phyloP scores from a whole-genome alignment of 176 grass and related monocot genomes.

The Rhynchospora breviuscula region DNA sequence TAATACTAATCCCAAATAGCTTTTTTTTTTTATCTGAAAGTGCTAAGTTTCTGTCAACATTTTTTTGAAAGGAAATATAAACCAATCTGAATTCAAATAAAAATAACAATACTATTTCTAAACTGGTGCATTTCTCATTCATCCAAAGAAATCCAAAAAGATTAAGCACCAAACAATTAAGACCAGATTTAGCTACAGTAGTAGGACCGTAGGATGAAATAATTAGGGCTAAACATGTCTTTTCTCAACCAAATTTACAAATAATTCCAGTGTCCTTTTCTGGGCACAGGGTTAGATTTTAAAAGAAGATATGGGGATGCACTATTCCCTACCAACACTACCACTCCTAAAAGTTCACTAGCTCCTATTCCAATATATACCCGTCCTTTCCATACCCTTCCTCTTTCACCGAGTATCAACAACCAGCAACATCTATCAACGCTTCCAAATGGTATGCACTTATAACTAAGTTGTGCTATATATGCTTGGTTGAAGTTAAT shows the following conservation, averaged over 20 bases:
- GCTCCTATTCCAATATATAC: neutral
- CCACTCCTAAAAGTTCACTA: neutral
- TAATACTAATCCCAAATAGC: no score
- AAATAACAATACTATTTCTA: no score
- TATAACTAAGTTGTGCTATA: neutral
- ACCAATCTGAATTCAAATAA: no score
- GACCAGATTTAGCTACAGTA: neutral
- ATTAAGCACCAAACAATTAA: neutral
- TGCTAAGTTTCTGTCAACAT: no score
- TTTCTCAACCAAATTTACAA: slow-evolving; percentile 11
- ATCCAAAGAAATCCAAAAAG: no score
- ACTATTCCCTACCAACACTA: slow-evolving; percentile 20
- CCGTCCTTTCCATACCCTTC: neutral
- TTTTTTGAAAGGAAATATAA: no score
- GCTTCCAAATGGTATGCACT: neutral
- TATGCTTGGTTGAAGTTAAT: neutral
- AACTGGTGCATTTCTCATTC: no score
- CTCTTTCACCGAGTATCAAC: neutral
- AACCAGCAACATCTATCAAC: neutral
- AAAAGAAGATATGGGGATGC: neutral
- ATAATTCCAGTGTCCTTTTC: neutral
- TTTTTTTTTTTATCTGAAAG: no score
- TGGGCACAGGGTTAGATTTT: slow-evolving; percentile 1
- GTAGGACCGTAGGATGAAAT: neutral
- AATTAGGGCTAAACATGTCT: neutral